Base-by-base conservation (phyloP, 225 moss, liverwort and hornwort genomes). In the Antitrichia curtipendula region DNA sequence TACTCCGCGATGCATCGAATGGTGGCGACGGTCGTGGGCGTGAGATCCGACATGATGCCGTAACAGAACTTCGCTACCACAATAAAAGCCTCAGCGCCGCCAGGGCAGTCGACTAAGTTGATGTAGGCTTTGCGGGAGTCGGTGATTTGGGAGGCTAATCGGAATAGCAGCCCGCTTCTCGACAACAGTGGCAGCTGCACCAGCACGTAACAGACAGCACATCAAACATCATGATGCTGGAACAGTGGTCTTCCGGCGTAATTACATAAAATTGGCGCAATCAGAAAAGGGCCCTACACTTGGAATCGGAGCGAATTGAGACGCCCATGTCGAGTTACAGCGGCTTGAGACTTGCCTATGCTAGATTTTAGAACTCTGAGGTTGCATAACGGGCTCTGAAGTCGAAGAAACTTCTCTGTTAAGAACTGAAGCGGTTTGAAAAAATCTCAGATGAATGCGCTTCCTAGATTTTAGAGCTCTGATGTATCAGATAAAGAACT, bases 21-120 rank as follows among this genome's bases (percentile, higher is more conserved):
- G 16, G 94, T 86, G 17, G 94, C 95, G 6, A 96, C 95, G 75
- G 93, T 97, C 4, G 92, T 93, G 5, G 96, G 91, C 15, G 88
- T 96, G 69, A 97, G 93, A 77, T 94, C 95, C 88, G 91, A 94
- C 29, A 86, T 88, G 27, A 96, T 91, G 71, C 97, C 97, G 82
- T 97, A 97, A 89, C 97, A 97, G 88, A 96, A 93, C 90, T 95
- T 95, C 38, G 91, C 94, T 22, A 94, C 93, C 47, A 92, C 53
- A 59, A 95, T 93, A 87, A 96, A 97, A 22, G 95, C 92, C 71
- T 95, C 94, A 27, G 97, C 91, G 27, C 95, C 95, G 38, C 97
- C 97, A 9, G 97, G 97, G 72, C 94, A 94, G 78, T 93, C 92
- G 34, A 86, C 91, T 84, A 97, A 86, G 81, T 91, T 90, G 83